Base-by-base conservation (phyloP, 345 rosid genomes). In the Moringa oleifera region DNA sequence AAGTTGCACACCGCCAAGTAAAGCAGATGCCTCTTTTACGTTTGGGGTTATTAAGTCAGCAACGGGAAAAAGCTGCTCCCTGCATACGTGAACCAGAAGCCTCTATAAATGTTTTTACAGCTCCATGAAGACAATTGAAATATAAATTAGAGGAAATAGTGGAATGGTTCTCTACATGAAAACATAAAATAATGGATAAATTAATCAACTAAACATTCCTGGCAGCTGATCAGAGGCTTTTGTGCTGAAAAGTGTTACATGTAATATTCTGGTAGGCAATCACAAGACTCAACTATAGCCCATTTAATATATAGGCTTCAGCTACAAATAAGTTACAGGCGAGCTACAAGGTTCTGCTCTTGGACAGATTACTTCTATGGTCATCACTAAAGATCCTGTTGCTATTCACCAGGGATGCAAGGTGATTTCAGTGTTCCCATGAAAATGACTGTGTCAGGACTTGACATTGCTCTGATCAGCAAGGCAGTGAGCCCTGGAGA, bases 21-120 rank as follows among this genome's bases (percentile, higher is more conserved):
- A 80, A 74, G 95, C 85, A 66, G 96, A 85, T 18, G 97, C 96
- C 72, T 94, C 97, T 76, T 83, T 88, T 58, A 90, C 64, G 76
- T 94, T 94, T 51, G 99, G 99, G 62, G 99, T 94, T 50, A 90
- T 71, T 37, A 94, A 75, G 71, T 88, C 88, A 58, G 97, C 91
- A 73, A 87, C 68, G 37, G 96, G 96, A 67, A 94, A 77, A 46
- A 94, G 91, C 57, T 77, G 77, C 79, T 90, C 92, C 71, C 96
- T 90, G 78, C 75, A 81, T 58, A 45, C 37, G 68, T 20, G 65
- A 77, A 57, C 55, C 67, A 68, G 24, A 50, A 45, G 55, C 36
- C 49, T 20, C 15, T 58, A 36, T 20, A 55, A 20, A 54, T 51
- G 33, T 28, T 28, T 28, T 28, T 28, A 41, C 17, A 5, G 17